phyloP scores from a whole-genome alignment of 1,139 yeast genomes.

The Scheffersomyces stambukii region DNA sequence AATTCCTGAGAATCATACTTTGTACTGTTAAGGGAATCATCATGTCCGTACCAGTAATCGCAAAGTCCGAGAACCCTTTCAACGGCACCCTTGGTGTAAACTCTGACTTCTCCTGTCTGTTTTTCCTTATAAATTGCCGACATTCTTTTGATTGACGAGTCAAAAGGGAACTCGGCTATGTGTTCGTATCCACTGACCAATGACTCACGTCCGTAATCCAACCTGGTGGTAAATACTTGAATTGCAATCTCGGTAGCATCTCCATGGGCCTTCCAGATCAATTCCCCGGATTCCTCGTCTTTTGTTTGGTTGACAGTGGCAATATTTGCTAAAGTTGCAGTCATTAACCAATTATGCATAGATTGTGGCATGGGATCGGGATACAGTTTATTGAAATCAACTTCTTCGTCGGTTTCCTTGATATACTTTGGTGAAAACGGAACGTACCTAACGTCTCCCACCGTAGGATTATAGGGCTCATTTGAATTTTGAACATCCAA shows the following conservation, averaged over 20 bases:
- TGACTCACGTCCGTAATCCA: conserved; percentile 44
- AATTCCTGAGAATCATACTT: conserved; percentile 20
- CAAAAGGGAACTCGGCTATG: conserved; percentile 71
- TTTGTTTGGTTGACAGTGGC: conserved; percentile 45
- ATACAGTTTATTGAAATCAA: conserved; percentile 18
- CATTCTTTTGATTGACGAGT: conserved; percentile 76
- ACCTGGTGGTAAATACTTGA: conserved; percentile 63
- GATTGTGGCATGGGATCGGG: conserved; percentile 19
- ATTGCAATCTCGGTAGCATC: conserved; percentile 86
- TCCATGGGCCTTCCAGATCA: conserved; percentile 69
- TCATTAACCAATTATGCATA: conserved; percentile 47
- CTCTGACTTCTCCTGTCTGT: conserved; percentile 23
- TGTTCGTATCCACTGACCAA: conserved; percentile 34
- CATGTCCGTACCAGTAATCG: conserved; percentile 45
- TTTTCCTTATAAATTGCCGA: conserved; percentile 50
- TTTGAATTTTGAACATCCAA: conserved; percentile 55
- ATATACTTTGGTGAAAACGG: conserved; percentile 37
- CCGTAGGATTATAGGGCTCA: conserved; percentile 71
- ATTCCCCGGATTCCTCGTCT: conserved; percentile 31
- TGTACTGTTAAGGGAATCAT: conserved; percentile 6
- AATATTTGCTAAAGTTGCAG: conserved; percentile 72
- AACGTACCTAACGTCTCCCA: conserved; percentile 50
- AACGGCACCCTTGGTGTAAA: conserved; percentile 77
- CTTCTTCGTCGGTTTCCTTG: conserved; percentile 37
- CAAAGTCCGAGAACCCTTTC: conserved; percentile 66